Base-by-base conservation (phyloP, 2,329 filamentous ascomycete species). In the Cladophialophora bantiana region DNA sequence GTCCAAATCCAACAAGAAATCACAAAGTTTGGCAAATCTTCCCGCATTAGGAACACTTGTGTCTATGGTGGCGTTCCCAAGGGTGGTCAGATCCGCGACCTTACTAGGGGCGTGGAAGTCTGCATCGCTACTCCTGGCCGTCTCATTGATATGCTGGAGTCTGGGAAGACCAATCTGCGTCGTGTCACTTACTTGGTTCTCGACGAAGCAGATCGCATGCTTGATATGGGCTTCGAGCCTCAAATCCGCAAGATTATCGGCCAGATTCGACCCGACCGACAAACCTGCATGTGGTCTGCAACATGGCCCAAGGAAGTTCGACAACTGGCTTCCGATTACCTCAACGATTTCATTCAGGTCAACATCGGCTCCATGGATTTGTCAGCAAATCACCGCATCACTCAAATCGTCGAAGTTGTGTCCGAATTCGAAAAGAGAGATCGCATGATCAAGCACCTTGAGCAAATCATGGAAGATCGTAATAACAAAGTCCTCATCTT, bases 161-260 rank as follows among this genome's bases (percentile, higher is more conserved):
- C 93, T 73, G 94, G 94, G 80, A 96, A 96, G 86, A 99, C 95
- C 75, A 98, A 99, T 84, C 88, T 99, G 71, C 94, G 94, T 73
- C 93, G 95, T 80, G 94, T 98, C 70, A 99, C 95, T 64, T 99
- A 99, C 83, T 86, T 99, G 65, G 95, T 98, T 73, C 93, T 99
- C 71, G 95, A 99, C 76, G 95, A 99, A 85, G 95, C 95, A 79
- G 95, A 99, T 83, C 94, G 95, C 77, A 99, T 99, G 95, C 86
- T 99, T 79, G 95, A 99, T 84, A 99, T 99, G 95, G 95, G 95
- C 88, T 98, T 99, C 83, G 95, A 99, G 84, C 95, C 95, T 73
- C 95, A 98, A 81, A 98, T 99, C 76, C 93, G 95, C 84, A 98
- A 98, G 85, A 98, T 99, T 73, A 94, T 99, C 74, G 87, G 91